Evolutionary conservation across 306 rosid species (phyloP).

Genomic region (Cicer yamashitae): DNA sequence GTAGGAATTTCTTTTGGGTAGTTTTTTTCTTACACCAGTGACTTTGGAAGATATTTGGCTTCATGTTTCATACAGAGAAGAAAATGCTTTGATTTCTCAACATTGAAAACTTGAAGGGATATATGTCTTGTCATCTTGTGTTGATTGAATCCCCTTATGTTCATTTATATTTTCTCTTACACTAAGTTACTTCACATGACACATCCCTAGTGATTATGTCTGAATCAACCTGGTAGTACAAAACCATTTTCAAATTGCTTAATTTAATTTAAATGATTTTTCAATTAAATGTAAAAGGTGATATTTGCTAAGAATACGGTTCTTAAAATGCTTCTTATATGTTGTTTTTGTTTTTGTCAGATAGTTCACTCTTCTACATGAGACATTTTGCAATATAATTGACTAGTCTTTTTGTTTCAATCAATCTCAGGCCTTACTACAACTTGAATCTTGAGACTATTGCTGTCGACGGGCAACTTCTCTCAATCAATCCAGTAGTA

Average conservation of each 20-base stretch:
- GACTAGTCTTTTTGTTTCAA: slow-evolving; percentile 38
- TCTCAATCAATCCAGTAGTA: slow-evolving; percentile 74
- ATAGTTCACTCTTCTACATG: slow-evolving; percentile 24
- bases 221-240: slow-evolving; percentile 23
- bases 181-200: slow-evolving; percentile 6
- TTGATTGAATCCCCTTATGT: not conserved
- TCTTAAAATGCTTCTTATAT: slow-evolving; percentile 31
- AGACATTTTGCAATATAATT: slow-evolving; percentile 39
- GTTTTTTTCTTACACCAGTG: slow-evolving; percentile 25
- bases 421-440: slow-evolving; percentile 85
- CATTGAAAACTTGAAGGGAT: slow-evolving; percentile 27
- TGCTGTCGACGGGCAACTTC: slow-evolving; percentile 74
- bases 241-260: slow-evolving; percentile 14
- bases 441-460: slow-evolving; percentile 87
- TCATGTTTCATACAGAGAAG: slow-evolving; percentile 18
- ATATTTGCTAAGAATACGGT: slow-evolving; percentile 6
- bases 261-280: slow-evolving; percentile 14
- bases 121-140: not conserved
- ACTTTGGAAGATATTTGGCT: slow-evolving; percentile 4
- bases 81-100: slow-evolving; percentile 32
- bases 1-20: not conserved
- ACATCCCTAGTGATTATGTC: slow-evolving; percentile 17
- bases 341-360: slow-evolving; percentile 15
- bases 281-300: slow-evolving; percentile 22
- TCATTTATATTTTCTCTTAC: slow-evolving; percentile 16